Evolutionary conservation across 176 grass and related monocot species (phyloP).

Genomic region (Tuctoria greenei): DNA sequence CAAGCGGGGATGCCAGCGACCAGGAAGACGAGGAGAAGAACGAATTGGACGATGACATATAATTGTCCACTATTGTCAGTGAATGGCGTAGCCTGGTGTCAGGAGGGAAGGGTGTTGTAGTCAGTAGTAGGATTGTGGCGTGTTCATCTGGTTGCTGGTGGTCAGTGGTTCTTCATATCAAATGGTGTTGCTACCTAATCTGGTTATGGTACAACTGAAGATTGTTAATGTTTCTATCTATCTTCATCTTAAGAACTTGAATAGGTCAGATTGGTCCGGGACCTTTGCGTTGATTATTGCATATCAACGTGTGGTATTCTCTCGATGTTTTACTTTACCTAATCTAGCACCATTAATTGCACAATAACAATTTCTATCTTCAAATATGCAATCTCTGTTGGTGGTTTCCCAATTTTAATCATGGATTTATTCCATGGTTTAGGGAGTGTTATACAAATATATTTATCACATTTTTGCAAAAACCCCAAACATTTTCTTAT

Average conservation of each 20-base stretch:
- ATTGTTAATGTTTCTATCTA: background rate
- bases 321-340: too few species aligned
- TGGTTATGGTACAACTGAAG: background rate
- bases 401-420: too few species aligned
- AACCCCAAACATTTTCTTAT: too few species aligned
- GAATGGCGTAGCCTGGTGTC: conserved; percentile 26
- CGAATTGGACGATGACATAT: conserved; percentile 40
- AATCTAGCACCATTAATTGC: too few species aligned
- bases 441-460: too few species aligned
- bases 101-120: background rate
- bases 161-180: background rate
- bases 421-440: too few species aligned
- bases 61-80: conserved; percentile 21
- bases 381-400: too few species aligned
- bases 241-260: background rate
- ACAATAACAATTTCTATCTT: too few species aligned
- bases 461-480: too few species aligned
- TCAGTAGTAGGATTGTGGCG: background rate
- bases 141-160: background rate
- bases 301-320: too few species aligned
- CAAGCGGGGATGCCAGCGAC: background rate
- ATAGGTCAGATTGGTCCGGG: background rate
- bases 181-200: background rate
- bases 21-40: conserved; percentile 29
- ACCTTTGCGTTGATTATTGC: too few species aligned